These are phyloP conservation scores for Stephania cephalantha DNA, from an alignment of 164 flowering plant species.

Conservation along the genomic window DNA sequence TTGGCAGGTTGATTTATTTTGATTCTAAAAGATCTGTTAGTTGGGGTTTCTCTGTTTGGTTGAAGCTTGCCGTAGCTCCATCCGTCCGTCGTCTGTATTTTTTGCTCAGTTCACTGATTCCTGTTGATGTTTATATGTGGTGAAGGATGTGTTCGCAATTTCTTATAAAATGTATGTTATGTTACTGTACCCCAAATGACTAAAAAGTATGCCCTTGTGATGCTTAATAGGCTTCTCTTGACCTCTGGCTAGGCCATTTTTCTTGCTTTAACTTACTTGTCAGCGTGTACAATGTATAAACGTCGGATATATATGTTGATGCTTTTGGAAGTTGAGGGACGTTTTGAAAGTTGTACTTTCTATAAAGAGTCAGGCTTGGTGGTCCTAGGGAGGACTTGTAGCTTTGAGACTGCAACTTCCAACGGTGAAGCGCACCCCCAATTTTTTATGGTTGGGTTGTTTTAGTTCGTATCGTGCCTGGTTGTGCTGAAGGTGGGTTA, in stretches of 20 bases:
- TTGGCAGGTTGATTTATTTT: slow-evolving; percentile 18
- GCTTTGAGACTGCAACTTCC: too few species aligned
- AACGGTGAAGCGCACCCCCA: too few species aligned
- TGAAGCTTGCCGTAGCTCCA: slow-evolving; percentile 22
- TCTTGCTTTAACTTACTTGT: not conserved
- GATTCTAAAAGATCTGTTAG: slow-evolving; percentile 16
- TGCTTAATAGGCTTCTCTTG: not conserved
- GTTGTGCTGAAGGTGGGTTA: too few species aligned
- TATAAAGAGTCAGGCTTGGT: too few species aligned
- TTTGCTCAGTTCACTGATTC: slow-evolving; percentile 14
- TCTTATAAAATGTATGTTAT: slow-evolving; percentile 3
- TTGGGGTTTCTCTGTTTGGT: slow-evolving; percentile 21
- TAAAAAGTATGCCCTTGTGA: not conserved
- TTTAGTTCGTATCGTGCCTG: too few species aligned
- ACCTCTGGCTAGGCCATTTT: not conserved
- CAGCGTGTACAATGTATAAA: not conserved
- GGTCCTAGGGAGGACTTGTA: too few species aligned
- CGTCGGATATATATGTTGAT: too few species aligned
- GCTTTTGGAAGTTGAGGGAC: too few species aligned
- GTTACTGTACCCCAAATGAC: slow-evolving; percentile 1
- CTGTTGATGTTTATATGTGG: slow-evolving; percentile 21
- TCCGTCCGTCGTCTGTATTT: slow-evolving; percentile 11
- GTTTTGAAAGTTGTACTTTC: too few species aligned
- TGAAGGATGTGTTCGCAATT: slow-evolving; percentile 15
- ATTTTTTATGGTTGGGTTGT: too few species aligned